Percentiles rank a stretch among this genome's conserved stretches.
Conservation (phyloP, 352 stramenopile species). For the Aphanomyces cochlioides region DNA sequence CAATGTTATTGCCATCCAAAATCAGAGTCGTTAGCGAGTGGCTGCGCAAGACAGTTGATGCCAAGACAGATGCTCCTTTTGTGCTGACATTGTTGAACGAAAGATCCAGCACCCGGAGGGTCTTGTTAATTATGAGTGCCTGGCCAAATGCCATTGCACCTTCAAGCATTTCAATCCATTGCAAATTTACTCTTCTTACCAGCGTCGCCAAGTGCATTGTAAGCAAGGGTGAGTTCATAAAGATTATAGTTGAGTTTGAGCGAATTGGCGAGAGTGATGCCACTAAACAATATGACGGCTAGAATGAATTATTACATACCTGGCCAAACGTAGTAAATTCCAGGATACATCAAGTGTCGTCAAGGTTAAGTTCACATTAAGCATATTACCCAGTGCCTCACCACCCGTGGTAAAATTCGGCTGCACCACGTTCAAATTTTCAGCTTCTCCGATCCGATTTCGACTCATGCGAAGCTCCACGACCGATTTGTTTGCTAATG, state of each 20-base stretch:
- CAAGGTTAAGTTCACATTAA: constrained; percentile 38
- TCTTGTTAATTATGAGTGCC: constrained; percentile 56
- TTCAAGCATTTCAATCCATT: not conserved
- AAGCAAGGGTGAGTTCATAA: constrained; percentile 29
- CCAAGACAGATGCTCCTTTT: constrained; percentile 67
- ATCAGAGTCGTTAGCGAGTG: constrained; percentile 54
- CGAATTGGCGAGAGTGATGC: constrained; percentile 26
- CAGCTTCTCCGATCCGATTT: constrained; percentile 45
- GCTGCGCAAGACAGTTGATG: constrained; percentile 42
- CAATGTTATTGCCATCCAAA: constrained; percentile 74
- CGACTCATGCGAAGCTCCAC: constrained; percentile 34
- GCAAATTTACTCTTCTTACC: constrained; percentile 1
- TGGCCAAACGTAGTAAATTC: constrained; percentile 41
- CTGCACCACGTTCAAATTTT: constrained; percentile 43
- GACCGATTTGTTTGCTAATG: constrained; percentile 32
- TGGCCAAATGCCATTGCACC: constrained; percentile 71
- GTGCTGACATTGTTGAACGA: constrained; percentile 77
- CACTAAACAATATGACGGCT: not conserved
- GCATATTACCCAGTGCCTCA: constrained; percentile 42
- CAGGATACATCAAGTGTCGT: constrained; percentile 39
- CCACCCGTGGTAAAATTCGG: constrained; percentile 35
- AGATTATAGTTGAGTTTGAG: constrained; percentile 29
- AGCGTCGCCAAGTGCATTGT: constrained; percentile 29
- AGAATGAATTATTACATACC: not conserved
- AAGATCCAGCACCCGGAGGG: constrained; percentile 62